A percentile compares a stretch with the other conserved stretches of the same genome.
Conservation (phyloP, 768 basidiomycete species). For the Boletus rubropictus region DNA sequence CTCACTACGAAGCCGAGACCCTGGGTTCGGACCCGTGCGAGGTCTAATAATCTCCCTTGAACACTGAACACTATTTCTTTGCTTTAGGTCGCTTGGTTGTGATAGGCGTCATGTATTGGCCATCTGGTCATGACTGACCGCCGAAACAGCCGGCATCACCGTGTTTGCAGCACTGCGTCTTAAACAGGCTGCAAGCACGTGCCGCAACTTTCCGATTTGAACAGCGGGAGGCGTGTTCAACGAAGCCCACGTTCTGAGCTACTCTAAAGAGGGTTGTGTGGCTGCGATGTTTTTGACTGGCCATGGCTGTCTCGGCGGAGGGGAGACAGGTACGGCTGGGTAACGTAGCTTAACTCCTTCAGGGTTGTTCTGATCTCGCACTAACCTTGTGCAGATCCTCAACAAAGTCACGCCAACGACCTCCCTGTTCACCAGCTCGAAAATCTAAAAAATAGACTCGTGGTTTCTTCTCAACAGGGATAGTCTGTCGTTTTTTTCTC, state of each 20-base stretch:
- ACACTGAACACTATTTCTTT: neutral
- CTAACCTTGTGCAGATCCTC: conserved; percentile 18
- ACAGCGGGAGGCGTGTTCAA: neutral
- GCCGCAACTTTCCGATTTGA: neutral
- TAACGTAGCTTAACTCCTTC: conserved; percentile 30
- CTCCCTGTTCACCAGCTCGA: too few relatives aligned
- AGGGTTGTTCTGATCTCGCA: conserved; percentile 27
- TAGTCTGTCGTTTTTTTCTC: too few relatives aligned
- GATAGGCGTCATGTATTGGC: neutral
- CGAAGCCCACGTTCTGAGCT: neutral
- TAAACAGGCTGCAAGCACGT: conserved; percentile 1
- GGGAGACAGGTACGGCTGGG: conserved; percentile 10
- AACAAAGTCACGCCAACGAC: neutral
- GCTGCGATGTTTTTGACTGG: conserved; percentile 1
- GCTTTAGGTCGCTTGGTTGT: too few relatives aligned
- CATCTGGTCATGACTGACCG: neutral
- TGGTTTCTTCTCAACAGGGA: neutral
- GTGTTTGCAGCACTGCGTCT: neutral
- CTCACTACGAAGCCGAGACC: neutral
- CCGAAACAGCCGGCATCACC: neutral
- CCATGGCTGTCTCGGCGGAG: neutral
- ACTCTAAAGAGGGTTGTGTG: neutral
- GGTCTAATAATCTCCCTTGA: neutral
- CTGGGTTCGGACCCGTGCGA: conserved; percentile 3
- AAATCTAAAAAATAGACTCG: neutral